A percentile compares a stretch with the other conserved stretches of the same genome.
phyloP scores from a whole-genome alignment of 2,329 filamentous ascomycete genomes.

The Fusarium sp. region DNA sequence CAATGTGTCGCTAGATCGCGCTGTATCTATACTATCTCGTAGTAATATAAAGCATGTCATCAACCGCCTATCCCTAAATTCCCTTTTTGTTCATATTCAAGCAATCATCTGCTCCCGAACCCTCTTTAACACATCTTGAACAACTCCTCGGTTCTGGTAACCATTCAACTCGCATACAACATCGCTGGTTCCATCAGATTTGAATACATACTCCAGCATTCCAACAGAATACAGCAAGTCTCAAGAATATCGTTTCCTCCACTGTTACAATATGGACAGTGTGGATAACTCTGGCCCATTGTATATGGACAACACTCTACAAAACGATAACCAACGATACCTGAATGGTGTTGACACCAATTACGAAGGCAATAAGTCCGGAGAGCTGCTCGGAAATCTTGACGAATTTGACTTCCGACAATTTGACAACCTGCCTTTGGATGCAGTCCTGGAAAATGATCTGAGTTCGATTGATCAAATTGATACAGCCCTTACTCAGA shows the following conservation, averaged over 20 bases:
- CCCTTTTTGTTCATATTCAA: background rate
- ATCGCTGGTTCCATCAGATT: background rate
- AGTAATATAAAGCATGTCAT: constrained; percentile 25
- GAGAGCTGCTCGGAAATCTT: too few species aligned
- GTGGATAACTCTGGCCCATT: background rate
- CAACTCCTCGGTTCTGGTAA: background rate
- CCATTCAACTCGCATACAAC: background rate
- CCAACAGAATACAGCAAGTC: background rate
- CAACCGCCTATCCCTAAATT: background rate
- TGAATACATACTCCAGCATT: background rate
- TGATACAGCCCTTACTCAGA: too few species aligned
- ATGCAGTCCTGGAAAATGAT: too few species aligned
- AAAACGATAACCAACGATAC: background rate
- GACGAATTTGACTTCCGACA: too few species aligned
- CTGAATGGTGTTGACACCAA: background rate
- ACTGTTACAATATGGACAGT: background rate
- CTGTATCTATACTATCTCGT: background rate
- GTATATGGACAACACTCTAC: background rate
- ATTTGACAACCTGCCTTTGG: too few species aligned
- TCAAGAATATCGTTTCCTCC: too few species aligned
- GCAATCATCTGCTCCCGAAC: background rate
- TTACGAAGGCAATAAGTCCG: background rate
- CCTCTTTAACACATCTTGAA: background rate
- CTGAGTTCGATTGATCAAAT: too few species aligned
- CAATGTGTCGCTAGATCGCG: constrained; percentile 11